These are phyloP conservation scores for Camelina neglecta DNA, from an alignment of 345 rosid species.

Conservation along the genomic window DNA sequence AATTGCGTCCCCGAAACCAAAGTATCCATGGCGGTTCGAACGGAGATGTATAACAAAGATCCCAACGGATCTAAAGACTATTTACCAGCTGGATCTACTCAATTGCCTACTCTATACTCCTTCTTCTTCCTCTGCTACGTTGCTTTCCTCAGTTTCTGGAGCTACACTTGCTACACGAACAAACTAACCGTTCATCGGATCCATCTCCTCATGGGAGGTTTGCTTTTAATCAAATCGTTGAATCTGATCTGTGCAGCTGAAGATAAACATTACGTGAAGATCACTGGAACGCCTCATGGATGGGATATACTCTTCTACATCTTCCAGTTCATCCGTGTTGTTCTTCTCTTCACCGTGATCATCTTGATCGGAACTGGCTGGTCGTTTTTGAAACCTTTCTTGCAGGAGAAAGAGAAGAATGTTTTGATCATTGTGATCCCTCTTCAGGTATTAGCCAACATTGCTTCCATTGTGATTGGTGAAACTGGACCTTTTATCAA, in stretches of 20 bases:
- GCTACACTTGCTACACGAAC: constrained; percentile 57
- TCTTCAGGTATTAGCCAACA: constrained; percentile 89
- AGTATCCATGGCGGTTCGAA: constrained; percentile 79
- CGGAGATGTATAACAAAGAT: constrained; percentile 79
- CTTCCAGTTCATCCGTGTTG: constrained; percentile 86
- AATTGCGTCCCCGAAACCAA: constrained; percentile 81
- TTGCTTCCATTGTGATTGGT: constrained; percentile 87
- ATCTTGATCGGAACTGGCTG: constrained; percentile 97
- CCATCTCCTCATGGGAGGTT: constrained; percentile 78
- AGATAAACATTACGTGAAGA: constrained; percentile 84
- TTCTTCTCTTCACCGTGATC: constrained; percentile 86
- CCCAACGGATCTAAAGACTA: constrained; percentile 62
- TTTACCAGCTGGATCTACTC: constrained; percentile 81
- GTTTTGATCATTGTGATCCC: constrained; percentile 96
- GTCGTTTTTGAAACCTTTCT: constrained; percentile 92
- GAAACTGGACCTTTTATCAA: constrained; percentile 90
- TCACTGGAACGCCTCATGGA: constrained; percentile 93
- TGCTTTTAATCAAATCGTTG: constrained; percentile 81
- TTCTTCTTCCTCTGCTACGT: constrained; percentile 65
- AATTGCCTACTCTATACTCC: constrained; percentile 66
- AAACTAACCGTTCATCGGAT: constrained; percentile 72
- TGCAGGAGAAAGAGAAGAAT: constrained; percentile 98
- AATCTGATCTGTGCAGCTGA: constrained; percentile 93
- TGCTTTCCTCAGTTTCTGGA: constrained; percentile 67
- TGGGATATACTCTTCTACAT: constrained; percentile 94